Evolutionary conservation across 2,329 filamentous ascomycete species (phyloP).

Genomic region (Cladosporium halotolerans): DNA sequence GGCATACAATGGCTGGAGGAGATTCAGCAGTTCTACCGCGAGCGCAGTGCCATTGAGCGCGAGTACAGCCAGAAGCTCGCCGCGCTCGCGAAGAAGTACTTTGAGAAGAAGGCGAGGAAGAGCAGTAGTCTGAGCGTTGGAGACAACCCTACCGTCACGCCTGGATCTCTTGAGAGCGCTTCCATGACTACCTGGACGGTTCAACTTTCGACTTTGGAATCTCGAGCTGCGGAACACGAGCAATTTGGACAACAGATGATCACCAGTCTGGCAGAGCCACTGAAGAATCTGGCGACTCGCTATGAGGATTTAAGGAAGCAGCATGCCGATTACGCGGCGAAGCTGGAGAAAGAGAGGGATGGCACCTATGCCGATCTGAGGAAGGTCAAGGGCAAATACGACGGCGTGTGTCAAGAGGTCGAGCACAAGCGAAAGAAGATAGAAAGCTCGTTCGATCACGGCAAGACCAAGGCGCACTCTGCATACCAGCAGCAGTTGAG

Average conservation of each 20-base stretch:
- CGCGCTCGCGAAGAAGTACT: constrained; percentile 88
- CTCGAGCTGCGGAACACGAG: constrained; percentile 82
- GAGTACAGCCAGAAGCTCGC: constrained; percentile 89
- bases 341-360: constrained; percentile 85
- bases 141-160: constrained; percentile 86
- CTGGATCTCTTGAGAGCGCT: constrained; percentile 90
- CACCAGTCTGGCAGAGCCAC: constrained; percentile 74
- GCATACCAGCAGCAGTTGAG: constrained; percentile 86
- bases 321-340: constrained; percentile 80
- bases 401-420: constrained; percentile 86
- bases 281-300: constrained; percentile 65
- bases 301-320: constrained; percentile 92
- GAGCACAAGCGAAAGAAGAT: constrained; percentile 92
- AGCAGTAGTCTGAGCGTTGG: constrained; percentile 83
- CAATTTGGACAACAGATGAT: constrained; percentile 73
- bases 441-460: constrained; percentile 80
- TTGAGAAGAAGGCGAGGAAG: constrained; percentile 92
- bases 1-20: constrained; percentile 95
- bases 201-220: constrained; percentile 84
- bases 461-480: constrained; percentile 81
- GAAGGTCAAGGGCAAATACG: constrained; percentile 91
- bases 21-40: constrained; percentile 94
- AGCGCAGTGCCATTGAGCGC: constrained; percentile 89
- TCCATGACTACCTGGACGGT: constrained; percentile 96
- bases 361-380: constrained; percentile 74